These are phyloP conservation scores for Paraglomus brasilianum DNA, from an alignment of 192 early-diverging fungal species.

Conservation along the genomic window DNA sequence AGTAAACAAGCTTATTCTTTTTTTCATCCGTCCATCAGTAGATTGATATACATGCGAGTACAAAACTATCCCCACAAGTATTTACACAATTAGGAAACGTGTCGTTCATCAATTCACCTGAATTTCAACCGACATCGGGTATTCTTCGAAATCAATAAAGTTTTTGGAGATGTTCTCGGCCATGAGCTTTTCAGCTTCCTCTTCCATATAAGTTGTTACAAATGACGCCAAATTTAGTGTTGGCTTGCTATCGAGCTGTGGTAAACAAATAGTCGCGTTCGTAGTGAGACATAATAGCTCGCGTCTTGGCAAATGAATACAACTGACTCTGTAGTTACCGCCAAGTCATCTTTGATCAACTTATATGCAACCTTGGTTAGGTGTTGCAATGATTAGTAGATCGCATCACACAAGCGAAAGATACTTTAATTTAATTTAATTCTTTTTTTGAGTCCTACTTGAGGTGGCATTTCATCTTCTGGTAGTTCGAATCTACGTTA, in stretches of 20 bases:
- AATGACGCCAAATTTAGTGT: conserved; percentile 74
- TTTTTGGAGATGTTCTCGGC: conserved; percentile 76
- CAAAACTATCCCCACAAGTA: too few species aligned
- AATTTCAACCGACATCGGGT: conserved; percentile 43
- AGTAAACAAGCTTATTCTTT: too few species aligned
- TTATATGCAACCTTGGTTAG: neutral
- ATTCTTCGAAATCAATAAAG: conserved; percentile 55
- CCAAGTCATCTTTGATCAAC: conserved; percentile 13
- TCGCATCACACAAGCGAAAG: too few species aligned
- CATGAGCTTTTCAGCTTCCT: conserved; percentile 77
- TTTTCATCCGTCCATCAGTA: conserved; percentile 17
- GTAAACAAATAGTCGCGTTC: too few species aligned
- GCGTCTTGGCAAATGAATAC: neutral
- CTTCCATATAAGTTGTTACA: conserved; percentile 80
- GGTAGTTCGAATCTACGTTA: neutral
- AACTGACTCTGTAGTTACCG: neutral
- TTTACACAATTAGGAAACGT: neutral
- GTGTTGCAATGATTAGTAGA: too few species aligned
- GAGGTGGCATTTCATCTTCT: conserved; percentile 14
- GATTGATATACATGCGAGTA: neutral
- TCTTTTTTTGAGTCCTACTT: too few species aligned
- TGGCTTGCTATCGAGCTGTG: conserved; percentile 75
- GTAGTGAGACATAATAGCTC: too few species aligned
- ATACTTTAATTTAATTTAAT: too few species aligned
- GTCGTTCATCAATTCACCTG: conserved; percentile 34